Conservation (phyloP, 768 basidiomycete species). For the Mycena filopes region DNA sequence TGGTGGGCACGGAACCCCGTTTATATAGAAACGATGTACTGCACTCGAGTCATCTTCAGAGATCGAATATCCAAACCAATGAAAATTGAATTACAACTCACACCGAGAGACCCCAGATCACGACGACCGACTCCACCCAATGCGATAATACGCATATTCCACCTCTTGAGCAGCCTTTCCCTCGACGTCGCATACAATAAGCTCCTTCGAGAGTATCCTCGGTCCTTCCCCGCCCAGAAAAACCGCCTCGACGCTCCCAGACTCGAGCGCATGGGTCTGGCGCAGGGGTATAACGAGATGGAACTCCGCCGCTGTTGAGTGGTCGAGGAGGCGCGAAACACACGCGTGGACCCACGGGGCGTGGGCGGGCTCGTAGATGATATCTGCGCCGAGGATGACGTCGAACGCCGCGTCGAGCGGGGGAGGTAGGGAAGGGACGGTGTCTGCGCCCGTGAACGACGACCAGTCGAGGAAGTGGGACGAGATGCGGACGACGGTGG, state of each 20-base stretch:
- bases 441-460: constrained; percentile 38
- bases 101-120: no score
- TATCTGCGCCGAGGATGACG: constrained; percentile 82
- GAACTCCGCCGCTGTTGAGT: constrained; percentile 2
- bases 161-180: constrained; percentile 59
- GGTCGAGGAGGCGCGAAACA: constrained; percentile 58
- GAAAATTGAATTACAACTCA: no score
- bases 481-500: no score
- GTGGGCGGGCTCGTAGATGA: constrained; percentile 81
- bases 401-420: constrained; percentile 64
- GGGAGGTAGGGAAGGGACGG: not conserved
- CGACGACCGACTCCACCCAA: constrained; percentile 63
- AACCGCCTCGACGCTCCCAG: constrained; percentile 13
- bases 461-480: constrained; percentile 72
- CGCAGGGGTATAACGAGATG: constrained; percentile 29
- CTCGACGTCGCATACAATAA: constrained; percentile 64
- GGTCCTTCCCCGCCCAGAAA: constrained; percentile 43
- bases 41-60: no score
- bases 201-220: constrained; percentile 63
- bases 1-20: no score
- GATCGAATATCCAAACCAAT: no score
- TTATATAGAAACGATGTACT: no score
- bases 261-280: constrained; percentile 13
- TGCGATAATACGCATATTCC: constrained; percentile 76
- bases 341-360: constrained; percentile 76